Evolutionary conservation across 371 early-diverging fungal genomes (phyloP), one percentile per base, ranked within the genome.

Genomic region (Syncephalastrum monosporum): DNA sequence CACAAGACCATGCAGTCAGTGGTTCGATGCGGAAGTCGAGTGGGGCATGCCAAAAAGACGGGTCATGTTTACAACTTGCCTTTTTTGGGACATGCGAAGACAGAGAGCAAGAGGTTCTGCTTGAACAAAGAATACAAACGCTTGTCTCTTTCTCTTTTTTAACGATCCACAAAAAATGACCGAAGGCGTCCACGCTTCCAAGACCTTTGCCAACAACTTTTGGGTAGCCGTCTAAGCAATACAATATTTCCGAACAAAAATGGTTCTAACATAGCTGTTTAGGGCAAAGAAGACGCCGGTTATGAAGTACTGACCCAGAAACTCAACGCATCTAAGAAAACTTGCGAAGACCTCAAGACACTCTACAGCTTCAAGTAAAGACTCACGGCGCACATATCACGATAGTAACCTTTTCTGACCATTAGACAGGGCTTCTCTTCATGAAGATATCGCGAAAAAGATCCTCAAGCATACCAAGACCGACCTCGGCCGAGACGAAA

Each of bases 241-340:
- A 21, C 13, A 19, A 21, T 56, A 21, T 6, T 4, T 24, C 1
- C 53, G 6, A 8, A 38, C 38, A 24, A 38, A 16, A 23, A 16
- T 21, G 21, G 16, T n/a, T 47, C 23, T 5, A 12, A 50, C 47
- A 15, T 33, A 56, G 23, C 42, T 7, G 47, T 17, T 29, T 60
- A 91, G 94, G 95, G 93, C 12, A 82, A 88, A 55, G 86, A 89
- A 51, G 95, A 96, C 71, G 84, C 85, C 12, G 96, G 97, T 16
- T 89, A 90, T 53, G 85, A 90, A 33, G 89, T 86, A 4, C 73
- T 96, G 19, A 86, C 89, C 60, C 81, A 78, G 46, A 87, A 92
- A 53, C 86, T 97, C 83, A 86, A 86, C 64, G 84, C 75, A 59
- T 89, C 91, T 14, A 95, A 95, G 65, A 87, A 90, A 55, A 90